Base-by-base conservation (phyloP, 805 yeast species). In the Phaffomyces antillensis region DNA sequence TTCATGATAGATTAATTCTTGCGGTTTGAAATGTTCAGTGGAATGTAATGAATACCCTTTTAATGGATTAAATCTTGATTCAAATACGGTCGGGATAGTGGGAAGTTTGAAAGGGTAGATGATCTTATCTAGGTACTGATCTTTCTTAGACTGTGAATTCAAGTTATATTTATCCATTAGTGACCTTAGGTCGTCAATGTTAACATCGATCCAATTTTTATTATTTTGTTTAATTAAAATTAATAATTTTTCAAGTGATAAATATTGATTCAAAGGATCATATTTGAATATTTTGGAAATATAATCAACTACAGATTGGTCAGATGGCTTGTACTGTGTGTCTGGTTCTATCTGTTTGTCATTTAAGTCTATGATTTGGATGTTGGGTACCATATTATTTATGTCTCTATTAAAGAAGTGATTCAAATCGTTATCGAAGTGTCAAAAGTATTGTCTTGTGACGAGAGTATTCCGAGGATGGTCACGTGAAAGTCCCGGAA, bases 281-380 rank as follows among this genome's bases (percentile, higher is more conserved):
- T 72, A 71, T 51, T 77, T 79, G 91, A 93, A 85, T 10, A 83
- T 60, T 7, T 69, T 65, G 36, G 82, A 73, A n/a, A 83, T 78
- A 32, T 72, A 75, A 43, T 76, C 79, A 30, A 59, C 60, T 24
- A 59, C 46, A 38, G 47, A 48, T 13, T 54, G 52, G 26, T 59
- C 62, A 36, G 48, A 54, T 1, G 66, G 66, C 4, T 53, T 57
- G 6, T 52, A 39, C 3, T 61, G 59, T 3, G 37, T 13, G 18
- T 32, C 35, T 10, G 18, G 7, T n/a, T 16, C 35, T 32, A n/a
- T 18, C 18, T 32, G 24, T 41, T 54, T 55, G 45, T 62, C 66
- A 48, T 62, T 62, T 44, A 62, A 59, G 26, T 48, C 47, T 34
- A 62, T 48, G 39, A 62, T 53, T 49, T 61, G 64, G 26, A 62